Evolutionary conservation across 2,329 filamentous ascomycete species (phyloP).

Genomic region (Triangularia verruculosa): DNA sequence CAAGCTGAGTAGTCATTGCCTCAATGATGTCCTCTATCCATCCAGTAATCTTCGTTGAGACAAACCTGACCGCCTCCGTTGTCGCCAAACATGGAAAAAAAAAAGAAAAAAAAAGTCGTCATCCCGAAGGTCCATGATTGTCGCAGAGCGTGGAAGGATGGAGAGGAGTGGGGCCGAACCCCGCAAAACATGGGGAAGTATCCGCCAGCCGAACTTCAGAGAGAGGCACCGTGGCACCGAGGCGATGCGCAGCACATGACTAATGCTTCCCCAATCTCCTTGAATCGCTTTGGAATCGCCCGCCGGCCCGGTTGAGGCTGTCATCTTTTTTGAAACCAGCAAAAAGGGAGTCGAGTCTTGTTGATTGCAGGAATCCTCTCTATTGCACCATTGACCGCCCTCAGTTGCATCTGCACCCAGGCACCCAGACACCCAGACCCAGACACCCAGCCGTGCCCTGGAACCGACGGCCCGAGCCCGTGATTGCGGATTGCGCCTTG

Average conservation of each 20-base stretch:
- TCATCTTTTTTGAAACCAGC: conserved; percentile 5
- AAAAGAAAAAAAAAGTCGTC: background rate
- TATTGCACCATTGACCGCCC: background rate
- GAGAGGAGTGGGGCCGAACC: conserved; percentile 1
- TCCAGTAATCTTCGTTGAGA: background rate
- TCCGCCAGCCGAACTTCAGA: background rate
- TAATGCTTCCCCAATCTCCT: conserved; percentile 11
- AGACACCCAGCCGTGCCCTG: background rate
- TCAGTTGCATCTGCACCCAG: background rate
- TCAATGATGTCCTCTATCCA: no score
- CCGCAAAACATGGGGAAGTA: background rate
- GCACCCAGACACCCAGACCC: background rate
- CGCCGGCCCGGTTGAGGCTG: conserved; percentile 9
- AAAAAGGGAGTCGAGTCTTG: background rate
- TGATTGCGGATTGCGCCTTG: conserved; percentile 1
- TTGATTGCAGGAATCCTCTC: background rate
- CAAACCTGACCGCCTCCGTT: background rate
- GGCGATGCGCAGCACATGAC: conserved; percentile 12
- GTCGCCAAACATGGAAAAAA: conserved; percentile 16
- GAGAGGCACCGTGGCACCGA: no score
- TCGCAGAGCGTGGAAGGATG: conserved; percentile 10
- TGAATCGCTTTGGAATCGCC: conserved; percentile 4
- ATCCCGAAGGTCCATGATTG: conserved; percentile 3
- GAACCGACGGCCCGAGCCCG: conserved; percentile 8
- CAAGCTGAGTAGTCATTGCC: no score